Evolutionary conservation across 768 basidiomycete genomes (phyloP), one percentile per base, ranked within the genome.

Genomic region (Lentinula edodes): DNA sequence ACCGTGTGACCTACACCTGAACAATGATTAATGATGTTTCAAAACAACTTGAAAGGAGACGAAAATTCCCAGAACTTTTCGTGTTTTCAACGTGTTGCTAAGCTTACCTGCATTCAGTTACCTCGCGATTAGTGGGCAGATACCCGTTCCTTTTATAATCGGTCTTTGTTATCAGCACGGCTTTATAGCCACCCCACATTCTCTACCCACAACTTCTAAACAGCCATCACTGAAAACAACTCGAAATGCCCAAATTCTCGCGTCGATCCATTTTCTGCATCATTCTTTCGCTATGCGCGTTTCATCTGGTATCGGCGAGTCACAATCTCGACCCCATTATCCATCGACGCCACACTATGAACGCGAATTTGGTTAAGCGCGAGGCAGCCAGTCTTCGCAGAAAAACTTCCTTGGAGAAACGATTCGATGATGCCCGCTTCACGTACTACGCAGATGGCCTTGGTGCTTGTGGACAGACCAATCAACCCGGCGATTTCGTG

Each of bases 401-500:
- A 32, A 15, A 18, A 9, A 41, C 59, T 6, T 42, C 39, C 10
- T 43, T 60, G 28, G 48, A 38, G 20, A 60, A 52, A 38, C 48
- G 59, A 12, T 60, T 60, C 51, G 59, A 60, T 41, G 16, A 60
- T 28, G 15, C 39, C 3, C 34, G 59, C 18, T 60, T 60, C 36
- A 60, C 59, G 7, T 60, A 52, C 51, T 60, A 20, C n/a, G 59
- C 15, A 16, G 59, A 18, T 20, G 59, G 59, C 4, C 48, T 60
- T 15, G 58, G 62, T 39, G 62, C 61, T 55, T 60, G 55, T 57
- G 64, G 58, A 28, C 36, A 45, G 35, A 54, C 39, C 2, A 61
- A 61, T 50, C 15, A 20, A 20, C 52, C 52, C 32, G 46, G 52
- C 32, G 61, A 61, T 56, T 61, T 61, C 9, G 59, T 60, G 59